Percentiles rank a stretch among this genome's conserved stretches.
Conservation (phyloP, 306 rosid species). For the Cicer pinnatifidum region DNA sequence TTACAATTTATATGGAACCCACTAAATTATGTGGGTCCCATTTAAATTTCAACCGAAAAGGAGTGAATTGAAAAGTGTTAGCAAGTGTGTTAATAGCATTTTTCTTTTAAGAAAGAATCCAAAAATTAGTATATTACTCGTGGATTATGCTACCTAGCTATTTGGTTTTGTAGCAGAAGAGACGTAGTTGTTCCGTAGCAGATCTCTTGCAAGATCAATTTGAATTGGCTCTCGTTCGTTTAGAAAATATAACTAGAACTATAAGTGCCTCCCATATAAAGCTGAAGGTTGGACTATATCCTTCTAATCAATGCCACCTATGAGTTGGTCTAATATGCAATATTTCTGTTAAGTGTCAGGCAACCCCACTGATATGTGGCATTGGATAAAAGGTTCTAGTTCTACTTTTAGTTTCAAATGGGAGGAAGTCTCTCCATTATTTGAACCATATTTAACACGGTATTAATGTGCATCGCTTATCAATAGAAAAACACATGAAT, state of each 20-base stretch:
- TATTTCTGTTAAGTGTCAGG: background rate
- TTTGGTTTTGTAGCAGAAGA: constrained; percentile 14
- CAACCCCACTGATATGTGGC: background rate
- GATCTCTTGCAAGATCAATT: too few species aligned
- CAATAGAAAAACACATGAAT: background rate
- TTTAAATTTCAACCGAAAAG: too few species aligned
- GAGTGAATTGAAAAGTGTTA: too few species aligned
- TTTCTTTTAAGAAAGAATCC: background rate
- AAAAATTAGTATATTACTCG: background rate
- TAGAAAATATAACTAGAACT: too few species aligned
- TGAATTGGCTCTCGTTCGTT: too few species aligned
- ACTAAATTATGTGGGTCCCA: too few species aligned
- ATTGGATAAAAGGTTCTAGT: background rate
- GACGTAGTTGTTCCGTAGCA: too few species aligned
- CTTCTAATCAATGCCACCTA: background rate
- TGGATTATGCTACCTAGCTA: background rate
- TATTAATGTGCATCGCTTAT: background rate
- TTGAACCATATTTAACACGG: background rate
- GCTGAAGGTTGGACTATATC: background rate
- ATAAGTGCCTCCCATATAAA: background rate
- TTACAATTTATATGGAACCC: too few species aligned
- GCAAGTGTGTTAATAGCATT: too few species aligned
- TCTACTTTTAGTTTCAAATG: background rate
- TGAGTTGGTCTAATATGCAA: background rate
- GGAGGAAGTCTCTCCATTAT: background rate